A percentile compares a stretch with the other conserved stretches of the same genome.
Evolutionary conservation across 192 early-diverging fungal species (phyloP).

Genomic region (Rhizophagus clarus): DNA sequence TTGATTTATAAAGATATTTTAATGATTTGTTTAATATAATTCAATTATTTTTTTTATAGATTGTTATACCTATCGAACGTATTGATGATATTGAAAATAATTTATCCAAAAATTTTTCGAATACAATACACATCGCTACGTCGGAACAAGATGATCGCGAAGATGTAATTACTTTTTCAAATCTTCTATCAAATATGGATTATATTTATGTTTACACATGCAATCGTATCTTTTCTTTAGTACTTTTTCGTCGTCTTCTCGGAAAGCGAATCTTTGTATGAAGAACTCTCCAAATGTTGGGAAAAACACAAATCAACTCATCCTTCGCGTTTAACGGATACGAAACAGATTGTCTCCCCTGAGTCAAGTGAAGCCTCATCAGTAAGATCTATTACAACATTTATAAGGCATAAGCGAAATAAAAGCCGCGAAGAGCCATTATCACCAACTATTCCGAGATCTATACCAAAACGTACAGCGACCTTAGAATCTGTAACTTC

Average conservation of each 20-base stretch:
- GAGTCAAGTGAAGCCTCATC: neutral
- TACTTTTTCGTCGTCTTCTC: conserved; percentile 71
- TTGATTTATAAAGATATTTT: neutral
- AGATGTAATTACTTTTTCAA: conserved; percentile 44
- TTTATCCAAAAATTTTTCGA: conserved; percentile 44
- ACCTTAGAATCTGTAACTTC: conserved; percentile 31
- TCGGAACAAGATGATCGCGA: conserved; percentile 61
- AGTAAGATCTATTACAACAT: neutral
- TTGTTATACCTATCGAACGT: conserved; percentile 57
- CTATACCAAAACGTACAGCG: conserved; percentile 15
- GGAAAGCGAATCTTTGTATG: conserved; percentile 46
- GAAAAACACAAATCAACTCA: conserved; percentile 13
- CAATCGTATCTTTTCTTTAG: conserved; percentile 30
- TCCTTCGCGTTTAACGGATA: neutral
- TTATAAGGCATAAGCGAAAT: neutral
- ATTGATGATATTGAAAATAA: conserved; percentile 58
- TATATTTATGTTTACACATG: neutral
- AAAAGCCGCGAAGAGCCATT: neutral
- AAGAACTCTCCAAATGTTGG: conserved; percentile 36
- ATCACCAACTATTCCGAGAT: conserved; percentile 32
- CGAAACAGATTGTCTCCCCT: neutral
- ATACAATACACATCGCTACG: conserved; percentile 55
- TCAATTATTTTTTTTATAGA: neutral
- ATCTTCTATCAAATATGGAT: neutral
- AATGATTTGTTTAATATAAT: neutral